phyloP scores from a whole-genome alignment of 2,329 filamentous ascomycete species.

The Calonectria pseudoreteaudii region DNA sequence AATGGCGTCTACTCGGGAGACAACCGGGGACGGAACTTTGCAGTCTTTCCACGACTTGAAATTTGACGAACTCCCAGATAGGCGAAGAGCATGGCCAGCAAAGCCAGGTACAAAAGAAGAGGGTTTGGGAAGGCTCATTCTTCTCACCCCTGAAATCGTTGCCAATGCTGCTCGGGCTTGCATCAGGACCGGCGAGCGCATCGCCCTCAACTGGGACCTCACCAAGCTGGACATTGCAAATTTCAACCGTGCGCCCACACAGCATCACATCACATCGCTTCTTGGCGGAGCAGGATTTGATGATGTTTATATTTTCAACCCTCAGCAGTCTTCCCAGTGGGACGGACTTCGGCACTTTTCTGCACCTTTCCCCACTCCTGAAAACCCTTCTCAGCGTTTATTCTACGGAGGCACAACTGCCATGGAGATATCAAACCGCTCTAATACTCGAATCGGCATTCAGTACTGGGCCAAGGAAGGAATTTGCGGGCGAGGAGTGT shows the following conservation, averaged over 20 bases:
- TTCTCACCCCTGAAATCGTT: slow-evolving; percentile 65
- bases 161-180: slow-evolving; percentile 58
- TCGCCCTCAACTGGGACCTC: slow-evolving; percentile 67
- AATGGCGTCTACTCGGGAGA: slow-evolving; percentile 17
- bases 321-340: slow-evolving; percentile 64
- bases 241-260: slow-evolving; percentile 62
- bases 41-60: slow-evolving; percentile 1
- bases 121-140: slow-evolving; percentile 62
- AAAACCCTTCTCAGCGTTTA: slow-evolving; percentile 49
- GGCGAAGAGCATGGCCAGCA: slow-evolving; percentile 60
- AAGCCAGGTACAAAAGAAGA: slow-evolving; percentile 60
- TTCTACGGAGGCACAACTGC: slow-evolving; percentile 62
- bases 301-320: slow-evolving; percentile 63
- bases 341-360: slow-evolving; percentile 64
- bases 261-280: slow-evolving; percentile 62
- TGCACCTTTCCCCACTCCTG: slow-evolving; percentile 50
- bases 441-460: slow-evolving; percentile 58
- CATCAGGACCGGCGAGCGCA: slow-evolving; percentile 63
- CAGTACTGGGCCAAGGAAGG: slow-evolving; percentile 57
- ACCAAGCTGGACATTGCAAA: slow-evolving; percentile 67
- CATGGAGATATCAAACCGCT: slow-evolving; percentile 57
- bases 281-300: slow-evolving; percentile 61
- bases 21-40: not conserved
- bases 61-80: slow-evolving; percentile 55
- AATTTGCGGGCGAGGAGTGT: slow-evolving; percentile 21